Evolutionary conservation across 1,284 basidiomycete species (phyloP), one percentile per base, ranked within the genome.

Genomic region (Ceratobasidium sp.): DNA sequence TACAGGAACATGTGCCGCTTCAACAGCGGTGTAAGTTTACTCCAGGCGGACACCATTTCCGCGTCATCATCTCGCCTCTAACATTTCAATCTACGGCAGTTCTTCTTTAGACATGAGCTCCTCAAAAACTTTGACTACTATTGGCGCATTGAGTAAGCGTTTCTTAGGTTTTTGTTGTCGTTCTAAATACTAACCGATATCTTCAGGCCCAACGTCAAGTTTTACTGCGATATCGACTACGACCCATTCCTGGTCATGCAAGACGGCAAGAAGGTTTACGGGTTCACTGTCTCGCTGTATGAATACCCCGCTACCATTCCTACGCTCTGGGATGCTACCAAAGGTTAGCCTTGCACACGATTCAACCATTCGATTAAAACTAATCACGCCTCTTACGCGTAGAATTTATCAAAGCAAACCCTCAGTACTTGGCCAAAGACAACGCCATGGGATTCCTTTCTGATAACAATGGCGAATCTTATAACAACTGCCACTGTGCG

Each of bases 1-100:
- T 95, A 95, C 83, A 91, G 94, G 70, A 95, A 95, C 81, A 95
- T 97, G 96, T 98, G 97, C 84, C 92, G 97, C 26, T 98, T 93
- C 87, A 96, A 98, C 85, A 96, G 95, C 76, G 96, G 96, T 49
- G 95, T 96, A 86, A 84, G 91, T 83, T 76, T 49, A 67, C 23
- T 28, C 33, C 33, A 33, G 33, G 33, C 33, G 33, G 33, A 33
- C 33, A 20, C 15, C 55, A 39, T 67, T n/a, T 68, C n/a, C n/a
- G n/a, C n/a, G 5, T 82, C 18, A 20, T 49, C 3, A n/a, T 7
- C 7, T 23, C 33, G 18, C 63, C 42, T 66, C 23, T 67, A 20
- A 75, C 44, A 13, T 73, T 79, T 82, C 78, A 61, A 77, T 72
- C 56, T 67, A 39, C 46, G 51, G 33, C 80, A 93, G 91, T 95